These are phyloP conservation scores for Diutina ranongensis DNA, from an alignment of 1,139 yeast species.

Conservation along the genomic window DNA sequence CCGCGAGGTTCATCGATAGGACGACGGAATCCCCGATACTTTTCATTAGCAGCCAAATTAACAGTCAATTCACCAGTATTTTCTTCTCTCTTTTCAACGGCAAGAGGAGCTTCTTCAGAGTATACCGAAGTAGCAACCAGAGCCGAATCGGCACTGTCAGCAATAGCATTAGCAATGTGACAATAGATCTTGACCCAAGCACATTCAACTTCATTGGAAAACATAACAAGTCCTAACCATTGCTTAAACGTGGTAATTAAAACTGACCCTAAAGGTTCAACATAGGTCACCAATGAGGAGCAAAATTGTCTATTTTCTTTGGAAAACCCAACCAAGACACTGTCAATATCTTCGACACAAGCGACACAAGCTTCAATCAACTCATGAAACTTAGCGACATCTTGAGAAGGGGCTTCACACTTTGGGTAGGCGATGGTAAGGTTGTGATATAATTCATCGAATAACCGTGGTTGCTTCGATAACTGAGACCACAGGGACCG, in stretches of 20 bases:
- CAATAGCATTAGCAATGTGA: neutral
- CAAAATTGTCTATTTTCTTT: neutral
- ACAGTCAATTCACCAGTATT: neutral
- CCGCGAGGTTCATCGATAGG: conserved; percentile 16
- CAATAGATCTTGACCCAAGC: conserved; percentile 4
- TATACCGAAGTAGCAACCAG: neutral
- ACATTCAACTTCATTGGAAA: neutral
- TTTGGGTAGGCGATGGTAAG: neutral
- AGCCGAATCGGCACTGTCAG: neutral
- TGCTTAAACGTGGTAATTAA: neutral
- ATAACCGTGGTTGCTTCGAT: neutral
- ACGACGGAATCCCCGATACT: conserved; percentile 37
- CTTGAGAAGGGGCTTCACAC: neutral
- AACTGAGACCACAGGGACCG: conserved; percentile 4
- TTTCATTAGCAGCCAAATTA: conserved; percentile 11
- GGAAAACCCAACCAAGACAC: neutral
- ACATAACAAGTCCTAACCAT: neutral
- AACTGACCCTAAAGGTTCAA: conserved; percentile 3
- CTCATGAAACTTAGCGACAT: neutral
- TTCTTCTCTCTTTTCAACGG: neutral
- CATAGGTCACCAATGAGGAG: neutral
- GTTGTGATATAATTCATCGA: neutral
- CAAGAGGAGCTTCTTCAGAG: conserved; percentile 4
- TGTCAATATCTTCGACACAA: neutral
- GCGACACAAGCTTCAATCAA: neutral